Evolutionary conservation across 1,284 basidiomycete species (phyloP), one percentile per base, ranked within the genome.

Genomic region (Cerioporus squamosus): DNA sequence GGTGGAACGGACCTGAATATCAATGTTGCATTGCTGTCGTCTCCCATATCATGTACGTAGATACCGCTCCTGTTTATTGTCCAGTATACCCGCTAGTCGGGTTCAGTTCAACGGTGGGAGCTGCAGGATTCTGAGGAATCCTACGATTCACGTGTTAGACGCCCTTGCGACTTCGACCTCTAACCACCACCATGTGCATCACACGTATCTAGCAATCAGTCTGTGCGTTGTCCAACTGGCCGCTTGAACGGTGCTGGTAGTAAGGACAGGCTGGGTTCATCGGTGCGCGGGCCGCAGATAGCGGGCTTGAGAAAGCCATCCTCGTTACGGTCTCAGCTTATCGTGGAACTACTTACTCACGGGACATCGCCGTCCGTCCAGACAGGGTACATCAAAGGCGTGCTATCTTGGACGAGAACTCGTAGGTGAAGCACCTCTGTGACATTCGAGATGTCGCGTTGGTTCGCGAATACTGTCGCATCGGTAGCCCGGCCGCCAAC

Each of bases 401-500:
- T 36, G 5, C 33, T 17, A 36, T 36, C 33, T 36, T 36, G 33
- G 0, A 36, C 33, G 3, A 36, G 33, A 14, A 17, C 33, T 5
- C 14, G 14, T 15, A 36, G 33, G 33, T 36, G 29, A 29, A 7
- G 29, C 29, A 1, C 5, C n/a, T n/a, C 29, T 10, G 29, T 29
- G 14, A 12, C 3, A 36, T 5, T 5, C 33, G 20, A 36, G 46
- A 66, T 66, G 65, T 43, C 57, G 23, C 56, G 55, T 46, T 39
- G 57, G 10, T 66, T 68, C 43, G 48, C 62, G 38, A 77, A 73
- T 36, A 55, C 68, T 10, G 64, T 77, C 4, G 31, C 44, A 39
- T 72, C 75, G 10, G 67, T 76, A 18, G 24, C 31, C 12, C 64
- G 65, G 22, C 69, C 75, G 12, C 64, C 70, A 18, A 66, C 66